Conservation (phyloP, 108 stramenopile species). For the Chaetoceros tenuissimus region DNA sequence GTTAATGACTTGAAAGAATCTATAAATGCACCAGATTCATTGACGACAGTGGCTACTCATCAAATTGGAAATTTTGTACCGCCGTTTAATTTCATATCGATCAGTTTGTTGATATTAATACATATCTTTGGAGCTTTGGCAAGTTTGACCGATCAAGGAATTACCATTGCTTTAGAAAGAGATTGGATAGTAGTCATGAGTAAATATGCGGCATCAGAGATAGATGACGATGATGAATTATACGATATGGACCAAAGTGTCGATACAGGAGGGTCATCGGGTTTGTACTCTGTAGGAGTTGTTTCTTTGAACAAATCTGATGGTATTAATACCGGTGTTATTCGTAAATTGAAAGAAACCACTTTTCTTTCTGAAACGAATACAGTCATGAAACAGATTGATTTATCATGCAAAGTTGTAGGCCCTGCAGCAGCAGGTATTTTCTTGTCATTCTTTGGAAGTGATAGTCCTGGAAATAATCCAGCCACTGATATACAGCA, state of each 20-base stretch:
- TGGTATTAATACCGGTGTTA: background rate
- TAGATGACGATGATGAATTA: conserved; percentile 3
- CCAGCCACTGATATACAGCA: conserved; percentile 13
- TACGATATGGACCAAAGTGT: background rate
- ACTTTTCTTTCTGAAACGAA: conserved; percentile 48
- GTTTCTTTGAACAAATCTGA: background rate
- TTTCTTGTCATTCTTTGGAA: conserved; percentile 9
- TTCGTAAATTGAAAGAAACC: conserved; percentile 10
- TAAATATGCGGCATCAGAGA: conserved; percentile 1
- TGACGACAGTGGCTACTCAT: background rate
- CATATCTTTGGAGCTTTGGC: conserved; percentile 50
- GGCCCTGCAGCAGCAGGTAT: conserved; percentile 42
- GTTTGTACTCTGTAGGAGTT: background rate
- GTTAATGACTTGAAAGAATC: background rate
- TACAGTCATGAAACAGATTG: conserved; percentile 53
- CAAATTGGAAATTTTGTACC: background rate
- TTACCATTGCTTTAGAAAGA: conserved; percentile 47
- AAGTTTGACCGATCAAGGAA: conserved; percentile 27
- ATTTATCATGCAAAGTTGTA: conserved; percentile 43
- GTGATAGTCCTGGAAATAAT: conserved; percentile 2
- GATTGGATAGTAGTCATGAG: conserved; percentile 68
- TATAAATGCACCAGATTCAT: background rate
- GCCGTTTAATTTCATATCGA: conserved; percentile 5
- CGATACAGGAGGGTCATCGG: background rate
- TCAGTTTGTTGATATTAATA: conserved; percentile 26